Evolutionary conservation across 2,329 filamentous ascomycete genomes (phyloP), one percentile per base, ranked within the genome.

Genomic region (Neurospora sp.): DNA sequence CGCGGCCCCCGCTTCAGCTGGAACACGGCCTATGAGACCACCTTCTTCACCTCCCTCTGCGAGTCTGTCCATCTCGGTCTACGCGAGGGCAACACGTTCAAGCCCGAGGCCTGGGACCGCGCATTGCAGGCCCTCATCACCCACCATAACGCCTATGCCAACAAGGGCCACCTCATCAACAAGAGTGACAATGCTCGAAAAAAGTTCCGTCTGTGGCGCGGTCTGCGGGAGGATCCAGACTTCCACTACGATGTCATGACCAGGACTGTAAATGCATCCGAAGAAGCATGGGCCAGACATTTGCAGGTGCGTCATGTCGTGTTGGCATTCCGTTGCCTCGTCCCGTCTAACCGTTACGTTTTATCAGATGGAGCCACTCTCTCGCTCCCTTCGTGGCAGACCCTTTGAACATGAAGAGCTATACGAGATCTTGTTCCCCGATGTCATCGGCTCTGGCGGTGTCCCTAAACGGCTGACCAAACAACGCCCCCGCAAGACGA

Each of bases 131-230:
- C 85, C 39, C 78, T 89, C 69, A 83, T 85, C 78, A 84, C 86
- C 38, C 82, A 82, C 69, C 86, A 88, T 74, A 81, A 81, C 75
- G 85, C 86, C 66, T 87, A 82, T 72, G 85, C 86, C n/a, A 83
- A 86, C 72, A 88, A 88, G 79, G 84, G 82, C 74, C 86, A 89
- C 69, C 83, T 89, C 42, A 87, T 89, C 78, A 89, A 89, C 80
- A 89, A 89, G 79, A 87, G 85, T 73, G 86, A 89, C 78, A 89
- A 89, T 77, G 86, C 86, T 71, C 83, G 86, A 68, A 89, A 89
- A 78, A 85, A 86, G 75, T 89, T 88, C 72, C 84, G 86, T n/a
- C 79, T 88, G 68, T 89, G 86, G 86, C 80, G 86, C 19, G 85
- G 86, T 28, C 77, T 89, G 73, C 80, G 86, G 33, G 86, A 88